These are phyloP conservation scores for Suhomyces yuchorum DNA, from an alignment of 1,139 yeast genomes.

Conservation along the genomic window DNA sequence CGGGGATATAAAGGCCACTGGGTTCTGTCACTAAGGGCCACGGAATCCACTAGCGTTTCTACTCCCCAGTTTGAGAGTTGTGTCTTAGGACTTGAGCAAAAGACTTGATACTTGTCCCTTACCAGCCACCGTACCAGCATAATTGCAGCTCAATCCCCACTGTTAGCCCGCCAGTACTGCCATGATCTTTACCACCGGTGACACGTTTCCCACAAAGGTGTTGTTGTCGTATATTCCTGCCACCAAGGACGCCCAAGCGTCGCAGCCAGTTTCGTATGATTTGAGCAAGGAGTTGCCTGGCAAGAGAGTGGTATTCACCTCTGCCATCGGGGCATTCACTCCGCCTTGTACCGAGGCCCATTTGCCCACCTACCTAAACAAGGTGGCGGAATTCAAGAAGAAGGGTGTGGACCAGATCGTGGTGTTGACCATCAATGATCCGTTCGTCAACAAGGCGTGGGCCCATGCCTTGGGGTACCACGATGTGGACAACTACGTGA, in stretches of 20 bases:
- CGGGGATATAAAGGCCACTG: neutral
- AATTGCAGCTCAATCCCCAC: too few species aligned
- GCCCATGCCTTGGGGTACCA: slow-evolving; percentile 18
- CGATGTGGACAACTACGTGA: slow-evolving; percentile 42
- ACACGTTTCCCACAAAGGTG: slow-evolving; percentile 18
- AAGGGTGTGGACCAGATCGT: slow-evolving; percentile 75
- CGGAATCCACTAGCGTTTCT: neutral
- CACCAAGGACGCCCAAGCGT: slow-evolving; percentile 4
- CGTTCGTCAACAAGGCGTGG: slow-evolving; percentile 39
- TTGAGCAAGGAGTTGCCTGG: slow-evolving; percentile 51
- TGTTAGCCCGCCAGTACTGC: neutral
- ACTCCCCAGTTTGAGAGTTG: neutral
- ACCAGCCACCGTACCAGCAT: too few species aligned
- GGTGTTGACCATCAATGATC: slow-evolving; percentile 77
- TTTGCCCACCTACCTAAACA: slow-evolving; percentile 70
- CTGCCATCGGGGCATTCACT: slow-evolving; percentile 51
- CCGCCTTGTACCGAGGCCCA: slow-evolving; percentile 85
- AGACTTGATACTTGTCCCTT: too few species aligned
- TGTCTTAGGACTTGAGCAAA: too few species aligned
- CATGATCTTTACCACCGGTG: slow-evolving; percentile 2
- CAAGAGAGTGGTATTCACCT: slow-evolving; percentile 20
- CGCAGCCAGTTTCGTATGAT: slow-evolving; percentile 49
- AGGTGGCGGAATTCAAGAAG: slow-evolving; percentile 53
- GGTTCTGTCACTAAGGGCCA: too few species aligned
- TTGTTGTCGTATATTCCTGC: slow-evolving; percentile 18